Evolutionary conservation across 2,329 filamentous ascomycete species (phyloP).

Genomic region (Botryosphaeria agaves): DNA sequence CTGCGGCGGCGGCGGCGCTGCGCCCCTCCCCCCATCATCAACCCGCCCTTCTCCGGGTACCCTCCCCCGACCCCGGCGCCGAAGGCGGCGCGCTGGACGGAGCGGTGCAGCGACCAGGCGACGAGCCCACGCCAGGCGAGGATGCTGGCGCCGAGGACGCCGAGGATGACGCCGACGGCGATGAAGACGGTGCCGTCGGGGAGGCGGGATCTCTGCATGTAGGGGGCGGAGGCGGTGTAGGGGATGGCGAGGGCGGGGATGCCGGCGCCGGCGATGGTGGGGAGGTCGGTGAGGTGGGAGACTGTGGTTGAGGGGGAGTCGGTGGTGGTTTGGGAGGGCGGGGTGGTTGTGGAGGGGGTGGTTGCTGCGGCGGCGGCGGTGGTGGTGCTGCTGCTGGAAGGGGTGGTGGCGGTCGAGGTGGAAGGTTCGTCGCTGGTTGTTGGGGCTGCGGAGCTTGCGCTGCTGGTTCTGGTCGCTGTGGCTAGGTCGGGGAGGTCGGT

Average conservation of each 20-base stretch:
- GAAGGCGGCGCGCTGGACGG: conserved; percentile 70
- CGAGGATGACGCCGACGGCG: conserved; percentile 74
- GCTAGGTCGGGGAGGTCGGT: conserved; percentile 11
- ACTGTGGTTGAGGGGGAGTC: conserved; percentile 8
- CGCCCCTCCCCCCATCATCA: too few relatives aligned
- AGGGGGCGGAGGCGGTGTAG: conserved; percentile 69
- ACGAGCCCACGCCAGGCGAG: conserved; percentile 78
- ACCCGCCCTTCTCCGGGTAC: conserved; percentile 41
- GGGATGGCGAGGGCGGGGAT: conserved; percentile 61
- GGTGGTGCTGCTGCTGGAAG: conserved; percentile 8
- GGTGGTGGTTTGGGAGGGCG: conserved; percentile 4
- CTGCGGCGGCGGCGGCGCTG: too few relatives aligned
- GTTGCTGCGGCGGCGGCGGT: conserved; percentile 4
- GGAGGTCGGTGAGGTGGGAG: conserved; percentile 23
- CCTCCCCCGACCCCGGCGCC: conserved; percentile 40
- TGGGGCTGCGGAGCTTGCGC: conserved; percentile 4
- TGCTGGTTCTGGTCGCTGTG: conserved; percentile 8
- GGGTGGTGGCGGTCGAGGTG: conserved; percentile 9
- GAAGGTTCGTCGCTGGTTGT: conserved; percentile 8
- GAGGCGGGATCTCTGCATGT: conserved; percentile 71
- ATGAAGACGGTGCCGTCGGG: conserved; percentile 97
- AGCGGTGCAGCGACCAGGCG: conserved; percentile 81
- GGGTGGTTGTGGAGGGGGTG: not conserved
- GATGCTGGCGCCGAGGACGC: conserved; percentile 64
- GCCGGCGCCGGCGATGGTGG: conserved; percentile 37